phyloP scores from a whole-genome alignment of 2,329 filamentous ascomycete species.

The Thielaviopsis musarum region DNA sequence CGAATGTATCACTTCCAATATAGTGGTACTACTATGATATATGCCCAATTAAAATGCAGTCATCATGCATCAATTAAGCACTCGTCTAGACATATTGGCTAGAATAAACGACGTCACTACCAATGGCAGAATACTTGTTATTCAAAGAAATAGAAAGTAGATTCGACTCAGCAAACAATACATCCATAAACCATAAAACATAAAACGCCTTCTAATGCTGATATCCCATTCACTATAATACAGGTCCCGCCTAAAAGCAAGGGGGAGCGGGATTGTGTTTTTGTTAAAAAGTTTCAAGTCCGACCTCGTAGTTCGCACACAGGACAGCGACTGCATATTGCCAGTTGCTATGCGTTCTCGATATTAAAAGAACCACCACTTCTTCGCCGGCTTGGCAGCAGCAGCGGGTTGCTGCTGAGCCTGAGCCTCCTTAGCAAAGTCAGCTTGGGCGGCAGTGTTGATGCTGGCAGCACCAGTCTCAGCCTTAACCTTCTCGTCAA shows the following conservation, averaged over 20 bases:
- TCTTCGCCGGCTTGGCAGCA: slow-evolving; percentile 15
- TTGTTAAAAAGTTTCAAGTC: not conserved
- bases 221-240: slow-evolving; percentile 13
- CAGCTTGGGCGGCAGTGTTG: not conserved
- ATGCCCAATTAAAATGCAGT: too few species aligned
- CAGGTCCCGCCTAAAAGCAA: slow-evolving; percentile 14
- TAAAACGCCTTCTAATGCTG: slow-evolving; percentile 28
- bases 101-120: not conserved
- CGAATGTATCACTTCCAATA: too few species aligned
- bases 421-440: slow-evolving; percentile 1
- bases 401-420: slow-evolving; percentile 1
- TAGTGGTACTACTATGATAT: too few species aligned
- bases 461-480: not conserved
- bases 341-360: not conserved
- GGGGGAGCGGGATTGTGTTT: not conserved
- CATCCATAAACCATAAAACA: not conserved
- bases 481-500: slow-evolving; percentile 13
- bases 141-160: not conserved
- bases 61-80: too few species aligned
- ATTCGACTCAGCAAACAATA: not conserved
- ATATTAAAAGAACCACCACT: slow-evolving; percentile 11
- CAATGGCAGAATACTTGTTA: not conserved
- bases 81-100: not conserved
- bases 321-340: not conserved
- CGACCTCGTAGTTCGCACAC: not conserved